Evolutionary conservation across 108 stramenopile species (phyloP).

Genomic region (Conticribra weissflogii): DNA sequence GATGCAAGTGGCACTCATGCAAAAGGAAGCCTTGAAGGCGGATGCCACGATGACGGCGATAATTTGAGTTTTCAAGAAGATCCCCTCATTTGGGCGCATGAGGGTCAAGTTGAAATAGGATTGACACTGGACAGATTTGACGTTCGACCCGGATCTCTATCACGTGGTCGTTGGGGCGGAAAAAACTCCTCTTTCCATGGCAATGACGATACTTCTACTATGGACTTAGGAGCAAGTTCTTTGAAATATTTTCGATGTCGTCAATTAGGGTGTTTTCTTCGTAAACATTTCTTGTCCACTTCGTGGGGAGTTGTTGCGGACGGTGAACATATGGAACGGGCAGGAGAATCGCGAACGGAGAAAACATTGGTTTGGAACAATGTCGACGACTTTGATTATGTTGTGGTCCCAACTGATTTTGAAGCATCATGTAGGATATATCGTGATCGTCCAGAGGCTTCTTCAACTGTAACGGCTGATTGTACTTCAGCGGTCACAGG

Average conservation of each 20-base stretch:
- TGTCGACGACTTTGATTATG: slow-evolving; percentile 30
- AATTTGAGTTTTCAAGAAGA: slow-evolving; percentile 13
- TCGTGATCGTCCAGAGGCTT: slow-evolving; percentile 17
- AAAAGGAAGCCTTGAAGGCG: slow-evolving; percentile 1
- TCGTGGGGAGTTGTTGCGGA: not conserved
- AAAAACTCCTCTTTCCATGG: not conserved
- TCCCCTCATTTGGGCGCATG: slow-evolving; percentile 12
- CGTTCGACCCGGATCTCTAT: slow-evolving; percentile 24
- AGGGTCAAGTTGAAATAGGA: slow-evolving; percentile 43
- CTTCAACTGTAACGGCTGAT: not conserved
- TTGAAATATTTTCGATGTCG: slow-evolving; percentile 24
- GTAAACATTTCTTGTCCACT: slow-evolving; percentile 11
- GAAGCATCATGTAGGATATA: slow-evolving; percentile 24
- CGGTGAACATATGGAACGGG: not conserved
- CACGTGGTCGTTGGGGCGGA: slow-evolving; percentile 3
- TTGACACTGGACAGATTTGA: slow-evolving; percentile 33
- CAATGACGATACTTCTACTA: not conserved
- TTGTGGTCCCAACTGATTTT: slow-evolving; percentile 29
- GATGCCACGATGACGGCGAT: not conserved
- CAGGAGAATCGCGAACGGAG: slow-evolving; percentile 6
- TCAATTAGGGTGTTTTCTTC: slow-evolving; percentile 31
- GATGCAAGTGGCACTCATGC: slow-evolving; percentile 1
- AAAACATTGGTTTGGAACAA: slow-evolving; percentile 11
- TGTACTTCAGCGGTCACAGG: slow-evolving; percentile 1
- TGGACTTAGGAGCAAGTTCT: slow-evolving; percentile 10